Conservation (phyloP, 352 stramenopile genomes). For the Pilasporangium apinafurcum region DNA sequence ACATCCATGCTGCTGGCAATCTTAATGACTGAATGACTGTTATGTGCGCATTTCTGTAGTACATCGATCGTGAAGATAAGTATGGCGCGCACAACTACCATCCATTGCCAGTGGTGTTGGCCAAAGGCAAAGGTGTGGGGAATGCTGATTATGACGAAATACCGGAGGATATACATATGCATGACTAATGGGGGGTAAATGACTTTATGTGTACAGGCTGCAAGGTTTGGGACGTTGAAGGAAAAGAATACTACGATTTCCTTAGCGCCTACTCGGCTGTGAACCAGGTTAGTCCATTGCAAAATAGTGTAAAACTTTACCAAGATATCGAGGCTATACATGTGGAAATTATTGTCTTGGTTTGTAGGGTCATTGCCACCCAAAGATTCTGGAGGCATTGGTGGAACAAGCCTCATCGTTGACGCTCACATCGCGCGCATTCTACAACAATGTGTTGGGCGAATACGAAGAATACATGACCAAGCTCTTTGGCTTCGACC, state of each 20-base stretch:
- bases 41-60: conserved; percentile 18
- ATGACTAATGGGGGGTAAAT: no score
- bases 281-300: conserved; percentile 75
- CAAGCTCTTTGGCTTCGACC: conserved; percentile 96
- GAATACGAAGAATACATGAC: conserved; percentile 98
- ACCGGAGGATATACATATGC: neutral
- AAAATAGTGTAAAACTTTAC: no score
- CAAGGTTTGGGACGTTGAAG: conserved; percentile 96
- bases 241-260: conserved; percentile 98
- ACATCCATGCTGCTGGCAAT: no score
- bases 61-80: conserved; percentile 87
- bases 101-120: conserved; percentile 96
- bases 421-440: conserved; percentile 96
- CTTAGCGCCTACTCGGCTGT: conserved; percentile 91
- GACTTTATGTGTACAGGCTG: conserved; percentile 51
- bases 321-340: no score
- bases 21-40: no score
- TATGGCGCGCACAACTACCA: conserved; percentile 98
- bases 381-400: conserved; percentile 94
- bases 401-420: conserved; percentile 93
- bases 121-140: conserved; percentile 62
- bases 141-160: conserved; percentile 3
- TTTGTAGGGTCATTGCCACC: conserved; percentile 95
- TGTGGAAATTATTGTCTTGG: no score
- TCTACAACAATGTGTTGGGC: conserved; percentile 97